Conservation (phyloP, 176 grass and related monocot genomes). For the Aegilops sharonensis region DNA sequence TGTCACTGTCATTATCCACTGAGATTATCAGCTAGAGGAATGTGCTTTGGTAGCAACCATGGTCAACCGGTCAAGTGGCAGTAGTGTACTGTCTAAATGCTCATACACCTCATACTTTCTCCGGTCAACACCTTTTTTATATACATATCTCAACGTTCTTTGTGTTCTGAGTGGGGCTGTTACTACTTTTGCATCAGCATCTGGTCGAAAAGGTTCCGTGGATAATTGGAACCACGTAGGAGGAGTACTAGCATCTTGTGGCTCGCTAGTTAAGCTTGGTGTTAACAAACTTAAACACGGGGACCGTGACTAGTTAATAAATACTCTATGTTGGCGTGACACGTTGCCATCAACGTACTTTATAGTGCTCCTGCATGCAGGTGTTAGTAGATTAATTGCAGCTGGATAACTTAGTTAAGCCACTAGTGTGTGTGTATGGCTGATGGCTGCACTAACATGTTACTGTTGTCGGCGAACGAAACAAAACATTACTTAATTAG, state of each 20-base stretch:
- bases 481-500: neutral
- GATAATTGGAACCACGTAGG: constrained; percentile 1
- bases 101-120: neutral
- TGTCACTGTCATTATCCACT: neutral
- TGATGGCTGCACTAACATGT: neutral
- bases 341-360: neutral
- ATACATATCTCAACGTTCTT: neutral
- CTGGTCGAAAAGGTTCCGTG: neutral
- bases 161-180: constrained; percentile 1
- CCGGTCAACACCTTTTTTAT: neutral
- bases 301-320: neutral
- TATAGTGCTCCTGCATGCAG: neutral
- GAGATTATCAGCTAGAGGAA: neutral
- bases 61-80: neutral
- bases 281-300: neutral
- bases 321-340: neutral
- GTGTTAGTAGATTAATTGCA: neutral
- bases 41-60: neutral
- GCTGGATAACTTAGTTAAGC: neutral
- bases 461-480: neutral
- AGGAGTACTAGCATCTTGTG: neutral
- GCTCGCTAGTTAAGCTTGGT: neutral
- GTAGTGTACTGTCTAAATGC: neutral
- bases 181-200: neutral
- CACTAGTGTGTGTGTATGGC: neutral